Conservation (phyloP, 2,329 filamentous ascomycete species). For the Exophiala lecanii-corni region DNA sequence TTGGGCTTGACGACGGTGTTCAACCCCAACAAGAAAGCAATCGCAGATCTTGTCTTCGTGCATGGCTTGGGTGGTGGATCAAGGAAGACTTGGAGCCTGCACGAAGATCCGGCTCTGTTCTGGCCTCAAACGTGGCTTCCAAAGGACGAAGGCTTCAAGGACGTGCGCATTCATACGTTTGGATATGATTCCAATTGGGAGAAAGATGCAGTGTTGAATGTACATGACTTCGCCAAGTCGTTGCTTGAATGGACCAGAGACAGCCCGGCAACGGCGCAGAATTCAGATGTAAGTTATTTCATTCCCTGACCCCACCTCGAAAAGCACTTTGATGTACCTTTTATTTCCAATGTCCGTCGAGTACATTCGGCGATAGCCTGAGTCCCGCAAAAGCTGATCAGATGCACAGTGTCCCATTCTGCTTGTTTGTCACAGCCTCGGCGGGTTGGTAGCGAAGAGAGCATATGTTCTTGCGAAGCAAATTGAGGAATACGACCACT, state of each 20-base stretch:
- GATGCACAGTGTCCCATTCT: no score
- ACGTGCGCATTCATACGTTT: constrained; percentile 27
- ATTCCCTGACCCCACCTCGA: no score
- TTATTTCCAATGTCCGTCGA: no score
- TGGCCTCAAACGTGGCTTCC: constrained; percentile 41
- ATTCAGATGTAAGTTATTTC: no score
- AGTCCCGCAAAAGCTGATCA: constrained; percentile 2
- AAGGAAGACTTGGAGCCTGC: constrained; percentile 38
- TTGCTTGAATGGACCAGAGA: constrained; percentile 11
- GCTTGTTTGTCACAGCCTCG: constrained; percentile 17
- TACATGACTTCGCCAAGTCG: constrained; percentile 18
- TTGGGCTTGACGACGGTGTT: no score
- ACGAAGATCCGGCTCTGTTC: constrained; percentile 26
- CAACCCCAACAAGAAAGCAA: no score
- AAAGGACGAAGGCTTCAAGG: constrained; percentile 24
- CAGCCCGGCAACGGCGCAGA: no score
- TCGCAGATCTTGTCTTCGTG: constrained; percentile 31
- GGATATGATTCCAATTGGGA: constrained; percentile 27
- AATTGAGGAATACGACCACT: no score
- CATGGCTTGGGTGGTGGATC: constrained; percentile 40
- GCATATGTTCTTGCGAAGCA: no score
- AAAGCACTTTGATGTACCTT: no score
- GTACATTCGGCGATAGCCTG: no score
- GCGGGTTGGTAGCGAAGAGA: constrained; percentile 16
- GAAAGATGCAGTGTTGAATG: constrained; percentile 7